phyloP scores from a whole-genome alignment of 2,329 filamentous ascomycete genomes.

The Microdochium bolleyi region DNA sequence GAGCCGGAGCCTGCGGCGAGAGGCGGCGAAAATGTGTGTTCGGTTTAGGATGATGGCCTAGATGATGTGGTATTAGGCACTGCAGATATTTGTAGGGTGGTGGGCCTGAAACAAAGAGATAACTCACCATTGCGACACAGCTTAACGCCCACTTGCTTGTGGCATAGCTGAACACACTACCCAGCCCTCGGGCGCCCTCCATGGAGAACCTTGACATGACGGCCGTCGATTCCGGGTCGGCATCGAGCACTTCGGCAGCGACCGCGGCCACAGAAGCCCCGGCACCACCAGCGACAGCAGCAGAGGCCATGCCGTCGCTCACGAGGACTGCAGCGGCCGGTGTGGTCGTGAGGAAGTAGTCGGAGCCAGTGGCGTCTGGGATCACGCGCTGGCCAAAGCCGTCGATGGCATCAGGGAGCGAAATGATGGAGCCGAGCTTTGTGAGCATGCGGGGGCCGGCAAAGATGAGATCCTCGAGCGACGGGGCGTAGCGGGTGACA shows the following conservation, averaged over 20 bases:
- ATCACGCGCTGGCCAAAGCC: conserved; percentile 45
- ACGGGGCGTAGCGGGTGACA: conserved; percentile 52
- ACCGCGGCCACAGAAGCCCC: conserved; percentile 13
- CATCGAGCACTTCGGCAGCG: conserved; percentile 30
- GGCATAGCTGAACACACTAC: conserved; percentile 82
- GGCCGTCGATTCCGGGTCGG: conserved; percentile 29
- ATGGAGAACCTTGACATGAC: conserved; percentile 42
- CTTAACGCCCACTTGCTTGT: conserved; percentile 88
- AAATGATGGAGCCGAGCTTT: conserved; percentile 51
- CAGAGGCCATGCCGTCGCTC: conserved; percentile 25
- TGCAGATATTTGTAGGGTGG: background rate
- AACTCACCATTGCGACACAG: conserved; percentile 66
- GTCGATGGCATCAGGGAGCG: conserved; percentile 52
- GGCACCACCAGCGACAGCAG: conserved; percentile 18
- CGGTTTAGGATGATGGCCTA: conserved; percentile 81
- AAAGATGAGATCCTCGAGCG: conserved; percentile 60
- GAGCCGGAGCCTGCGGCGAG: conserved; percentile 69
- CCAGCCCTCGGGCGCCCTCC: conserved; percentile 61
- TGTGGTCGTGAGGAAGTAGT: conserved; percentile 40
- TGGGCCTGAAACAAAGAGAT: conserved; percentile 2
- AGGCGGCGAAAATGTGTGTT: conserved; percentile 88
- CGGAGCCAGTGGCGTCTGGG: conserved; percentile 15
- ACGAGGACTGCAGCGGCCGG: conserved; percentile 34
- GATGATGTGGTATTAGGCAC: conserved; percentile 6
- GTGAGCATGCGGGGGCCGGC: conserved; percentile 64